Percentiles rank a stretch among this genome's conserved stretches.
These are phyloP conservation scores for Alnus rubra DNA, from an alignment of 306 rosid species.

Conservation along the genomic window DNA sequence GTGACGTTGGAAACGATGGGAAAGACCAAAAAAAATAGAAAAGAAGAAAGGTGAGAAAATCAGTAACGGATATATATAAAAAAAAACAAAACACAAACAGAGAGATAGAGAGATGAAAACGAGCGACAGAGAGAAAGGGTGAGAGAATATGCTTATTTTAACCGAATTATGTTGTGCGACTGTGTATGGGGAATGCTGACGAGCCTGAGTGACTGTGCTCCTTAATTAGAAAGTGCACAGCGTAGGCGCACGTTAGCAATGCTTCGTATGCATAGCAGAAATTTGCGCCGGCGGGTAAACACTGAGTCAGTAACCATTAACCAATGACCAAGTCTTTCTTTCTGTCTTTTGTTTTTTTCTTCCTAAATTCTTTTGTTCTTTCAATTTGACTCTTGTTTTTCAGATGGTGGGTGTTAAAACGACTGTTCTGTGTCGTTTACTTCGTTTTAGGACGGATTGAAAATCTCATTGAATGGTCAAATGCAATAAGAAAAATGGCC, in stretches of 20 bases:
- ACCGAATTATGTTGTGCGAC: constrained; percentile 20
- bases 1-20: constrained; percentile 23
- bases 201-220: not conserved
- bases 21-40: not conserved
- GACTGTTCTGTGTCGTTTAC: too few relatives aligned
- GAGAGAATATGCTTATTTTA: constrained; percentile 30
- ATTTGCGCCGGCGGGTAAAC: constrained; percentile 1
- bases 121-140: constrained; percentile 4
- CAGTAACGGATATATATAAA: constrained; percentile 24
- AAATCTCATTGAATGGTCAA: too few relatives aligned
- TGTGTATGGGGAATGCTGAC: not conserved
- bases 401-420: too few relatives aligned
- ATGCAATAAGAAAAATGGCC: too few relatives aligned
- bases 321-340: too few relatives aligned
- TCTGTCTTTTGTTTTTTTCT: too few relatives aligned
- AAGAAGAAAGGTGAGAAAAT: constrained; percentile 19
- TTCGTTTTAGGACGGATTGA: too few relatives aligned
- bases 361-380: too few relatives aligned
- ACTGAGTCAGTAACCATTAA: too few relatives aligned
- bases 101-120: constrained; percentile 11
- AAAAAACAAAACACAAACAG: not conserved
- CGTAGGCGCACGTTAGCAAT: not conserved
- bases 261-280: not conserved
- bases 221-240: not conserved
- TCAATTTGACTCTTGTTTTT: too few relatives aligned